phyloP scores from a whole-genome alignment of 1,284 basidiomycete genomes.

The Ganoderma lingzhi region DNA sequence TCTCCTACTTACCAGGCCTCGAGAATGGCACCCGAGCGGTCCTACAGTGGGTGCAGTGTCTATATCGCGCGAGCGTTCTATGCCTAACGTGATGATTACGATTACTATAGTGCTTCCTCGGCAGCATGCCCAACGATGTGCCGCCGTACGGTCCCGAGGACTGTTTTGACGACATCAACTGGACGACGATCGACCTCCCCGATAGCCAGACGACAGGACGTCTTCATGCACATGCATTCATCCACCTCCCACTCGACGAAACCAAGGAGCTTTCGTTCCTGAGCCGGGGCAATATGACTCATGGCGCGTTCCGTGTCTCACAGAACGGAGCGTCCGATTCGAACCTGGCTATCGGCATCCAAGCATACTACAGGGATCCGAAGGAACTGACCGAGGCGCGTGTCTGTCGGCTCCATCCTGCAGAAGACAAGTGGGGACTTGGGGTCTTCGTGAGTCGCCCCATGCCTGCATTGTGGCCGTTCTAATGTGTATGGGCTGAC shows the following conservation, averaged over 20 bases:
- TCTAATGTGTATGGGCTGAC: background rate
- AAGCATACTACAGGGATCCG: slow-evolving; percentile 1
- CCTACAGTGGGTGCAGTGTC: background rate
- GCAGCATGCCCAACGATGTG: slow-evolving; percentile 3
- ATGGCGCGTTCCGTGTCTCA: slow-evolving; percentile 5
- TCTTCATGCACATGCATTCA: background rate
- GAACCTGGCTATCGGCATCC: background rate
- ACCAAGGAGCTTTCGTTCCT: slow-evolving; percentile 6
- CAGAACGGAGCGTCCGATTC: slow-evolving; percentile 6
- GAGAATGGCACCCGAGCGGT: slow-evolving; percentile 2
- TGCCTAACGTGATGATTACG: background rate
- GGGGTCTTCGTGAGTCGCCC: background rate
- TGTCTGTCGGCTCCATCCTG: slow-evolving; percentile 1
- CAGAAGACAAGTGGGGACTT: slow-evolving; percentile 5
- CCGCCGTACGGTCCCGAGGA: background rate
- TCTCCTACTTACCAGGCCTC: background rate
- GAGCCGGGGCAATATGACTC: slow-evolving; percentile 1
- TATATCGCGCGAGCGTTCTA: background rate
- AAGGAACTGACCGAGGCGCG: background rate
- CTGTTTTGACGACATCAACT: slow-evolving; percentile 3
- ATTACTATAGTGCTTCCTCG: background rate
- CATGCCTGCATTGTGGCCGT: background rate
- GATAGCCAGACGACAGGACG: slow-evolving; percentile 4
- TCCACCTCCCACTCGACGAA: background rate
- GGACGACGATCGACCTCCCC: slow-evolving; percentile 5